A percentile compares a stretch with the other conserved stretches of the same genome.
phyloP scores from a whole-genome alignment of 202 grass and related monocot genomes.

The Eragrostis tef region DNA sequence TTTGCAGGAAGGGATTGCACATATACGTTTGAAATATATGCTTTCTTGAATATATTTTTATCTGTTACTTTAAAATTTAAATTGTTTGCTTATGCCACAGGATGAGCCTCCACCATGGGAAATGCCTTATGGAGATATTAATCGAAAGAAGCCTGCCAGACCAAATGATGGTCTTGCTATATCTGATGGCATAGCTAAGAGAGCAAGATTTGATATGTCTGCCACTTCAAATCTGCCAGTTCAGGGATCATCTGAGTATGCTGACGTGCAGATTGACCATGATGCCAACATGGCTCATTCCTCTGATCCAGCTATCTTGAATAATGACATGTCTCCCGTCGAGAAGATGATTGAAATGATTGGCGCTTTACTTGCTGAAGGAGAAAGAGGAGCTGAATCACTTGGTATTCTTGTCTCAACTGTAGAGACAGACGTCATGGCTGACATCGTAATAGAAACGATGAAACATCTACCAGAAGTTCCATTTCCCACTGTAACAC shows the following conservation, averaged over 20 bases:
- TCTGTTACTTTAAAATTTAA: slow-evolving; percentile 22
- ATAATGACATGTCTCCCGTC: slow-evolving; percentile 74
- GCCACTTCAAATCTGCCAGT: slow-evolving; percentile 40
- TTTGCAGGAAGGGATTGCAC: slow-evolving; percentile 7
- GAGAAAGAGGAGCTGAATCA: slow-evolving; percentile 95
- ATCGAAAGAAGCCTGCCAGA: slow-evolving; percentile 54
- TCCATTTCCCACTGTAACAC: slow-evolving; percentile 38
- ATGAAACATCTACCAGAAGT: slow-evolving; percentile 84
- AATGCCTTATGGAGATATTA: slow-evolving; percentile 57
- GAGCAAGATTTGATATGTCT: slow-evolving; percentile 63
- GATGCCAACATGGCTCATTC: slow-evolving; percentile 51
- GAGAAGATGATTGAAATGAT: slow-evolving; percentile 99
- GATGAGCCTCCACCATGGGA: slow-evolving; percentile 57
- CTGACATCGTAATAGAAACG: slow-evolving; percentile 99
- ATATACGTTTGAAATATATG: slow-evolving; percentile 11
- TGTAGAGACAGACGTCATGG: slow-evolving; percentile 89
- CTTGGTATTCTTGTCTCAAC: slow-evolving; percentile 90
- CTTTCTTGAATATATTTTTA: slow-evolving; percentile 3
- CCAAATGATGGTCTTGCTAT: slow-evolving; percentile 58
- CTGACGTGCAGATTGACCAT: slow-evolving; percentile 47
- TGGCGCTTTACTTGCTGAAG: slow-evolving; percentile 97
- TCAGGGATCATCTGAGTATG: slow-evolving; percentile 49
- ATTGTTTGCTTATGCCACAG: slow-evolving; percentile 51
- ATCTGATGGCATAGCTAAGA: slow-evolving; percentile 63
- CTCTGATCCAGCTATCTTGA: slow-evolving; percentile 56